phyloP scores from a whole-genome alignment of 768 basidiomycete genomes.

The Amanita muscaria region DNA sequence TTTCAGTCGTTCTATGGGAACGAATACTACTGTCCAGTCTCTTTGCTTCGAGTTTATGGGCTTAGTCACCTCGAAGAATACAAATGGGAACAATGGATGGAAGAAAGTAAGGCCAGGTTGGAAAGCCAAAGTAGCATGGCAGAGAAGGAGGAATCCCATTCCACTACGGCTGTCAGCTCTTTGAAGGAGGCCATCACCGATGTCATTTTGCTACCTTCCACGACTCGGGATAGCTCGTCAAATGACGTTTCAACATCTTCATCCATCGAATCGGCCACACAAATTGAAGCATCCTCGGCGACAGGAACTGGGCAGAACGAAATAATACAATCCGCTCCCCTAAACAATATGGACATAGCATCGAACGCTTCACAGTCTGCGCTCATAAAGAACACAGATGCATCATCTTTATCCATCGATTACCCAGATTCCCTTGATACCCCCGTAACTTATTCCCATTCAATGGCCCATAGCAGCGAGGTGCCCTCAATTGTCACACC shows the following conservation, averaged over 20 bases:
- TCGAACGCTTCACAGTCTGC: neutral
- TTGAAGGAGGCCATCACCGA: no score
- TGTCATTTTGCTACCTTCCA: no score
- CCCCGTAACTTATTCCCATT: neutral
- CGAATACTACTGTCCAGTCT: conserved; percentile 95
- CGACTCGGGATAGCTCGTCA: no score
- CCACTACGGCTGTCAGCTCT: no score
- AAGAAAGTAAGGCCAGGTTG: conserved; percentile 47
- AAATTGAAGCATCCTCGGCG: no score
- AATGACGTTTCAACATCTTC: no score
- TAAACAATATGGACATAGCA: neutral
- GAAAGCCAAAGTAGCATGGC: no score
- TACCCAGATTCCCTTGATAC: neutral
- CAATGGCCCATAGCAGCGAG: neutral
- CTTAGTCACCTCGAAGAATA: conserved; percentile 94
- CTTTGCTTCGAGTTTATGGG: conserved; percentile 87
- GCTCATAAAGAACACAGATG: neutral
- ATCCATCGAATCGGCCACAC: no score
- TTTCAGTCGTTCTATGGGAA: conserved; percentile 89
- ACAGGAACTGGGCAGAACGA: neutral
- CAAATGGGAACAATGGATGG: conserved; percentile 85
- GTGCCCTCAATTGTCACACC: neutral
- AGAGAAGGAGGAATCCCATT: no score
- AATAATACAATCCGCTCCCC: no score
- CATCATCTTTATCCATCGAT: neutral